Evolutionary conservation across 2,329 filamentous ascomycete genomes (phyloP), one percentile per base, ranked within the genome.

Genomic region (Ceratocystis harringtonii): DNA sequence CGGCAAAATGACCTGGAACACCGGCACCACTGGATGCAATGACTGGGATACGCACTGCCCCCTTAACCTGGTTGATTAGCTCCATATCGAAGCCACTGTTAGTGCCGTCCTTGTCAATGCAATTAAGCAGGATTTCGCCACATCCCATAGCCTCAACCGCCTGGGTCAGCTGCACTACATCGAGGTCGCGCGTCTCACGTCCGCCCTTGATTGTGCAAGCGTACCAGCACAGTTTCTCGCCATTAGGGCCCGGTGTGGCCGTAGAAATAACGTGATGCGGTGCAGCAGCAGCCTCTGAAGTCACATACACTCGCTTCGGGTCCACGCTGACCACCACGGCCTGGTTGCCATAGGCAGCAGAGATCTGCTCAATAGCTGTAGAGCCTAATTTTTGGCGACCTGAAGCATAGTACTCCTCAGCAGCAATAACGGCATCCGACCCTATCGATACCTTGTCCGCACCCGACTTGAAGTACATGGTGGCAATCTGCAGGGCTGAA

Each of bases 371-470:
- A 72, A 99, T 96, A 65, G 94, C 91, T 0, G 92, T 96, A 71
- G 82, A 87, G 48, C 92, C 92, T 22, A 82, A 84, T 44, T 95
- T 79, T 65, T 81, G 84, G 70, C 82, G 80, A 30, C 87, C 87
- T 10, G 80, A 79, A 8, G 82, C 80, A 75, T 92, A 90, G 78
- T 95, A 99, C 71, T 92, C 88, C 75, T 97, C 92, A 0, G 94
- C 94, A 41, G 94, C 94, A 57, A 86, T 81, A 30, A 99, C 95
- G 65, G 94, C 94, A 74, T 99, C 94, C 6, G 89, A 95, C 8
- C 94, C 94, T 72, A 99, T 96, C 62, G 89, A 95, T 65, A 99
- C 92, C 77, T 99, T 99, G 78, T 99, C 94, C 30, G 94, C 94
- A 68, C 94, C 94, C 55, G 87, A 92, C 75, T 92, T 88, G 83